These are phyloP conservation scores for Pichia heedii DNA, from an alignment of 805 yeast species.

Conservation along the genomic window DNA sequence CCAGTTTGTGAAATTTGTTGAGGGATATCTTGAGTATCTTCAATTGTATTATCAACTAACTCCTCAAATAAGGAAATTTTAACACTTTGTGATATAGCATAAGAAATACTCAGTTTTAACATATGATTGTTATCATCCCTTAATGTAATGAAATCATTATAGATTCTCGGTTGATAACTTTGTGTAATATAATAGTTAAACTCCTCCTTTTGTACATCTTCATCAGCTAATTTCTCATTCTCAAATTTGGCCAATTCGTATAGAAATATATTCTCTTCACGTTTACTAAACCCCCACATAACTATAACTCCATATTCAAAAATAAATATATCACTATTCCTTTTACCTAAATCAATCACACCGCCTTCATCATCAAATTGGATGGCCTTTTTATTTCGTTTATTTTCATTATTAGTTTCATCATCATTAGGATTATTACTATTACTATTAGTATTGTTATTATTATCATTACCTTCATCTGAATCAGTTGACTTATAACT, in stretches of 20 bases:
- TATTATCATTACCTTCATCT: background rate
- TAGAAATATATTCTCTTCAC: conserved; percentile 76
- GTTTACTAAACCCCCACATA: conserved; percentile 86
- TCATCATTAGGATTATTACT: background rate
- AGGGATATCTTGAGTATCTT: conserved; percentile 95
- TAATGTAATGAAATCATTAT: conserved; percentile 89
- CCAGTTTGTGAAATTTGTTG: conserved; percentile 93
- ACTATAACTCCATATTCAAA: conserved; percentile 98
- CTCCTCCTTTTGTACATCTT: conserved; percentile 90
- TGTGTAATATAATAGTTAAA: conserved; percentile 91
- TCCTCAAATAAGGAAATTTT: conserved; percentile 94
- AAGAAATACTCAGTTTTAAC: conserved; percentile 88
- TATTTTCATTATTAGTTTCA: conserved; percentile 4
- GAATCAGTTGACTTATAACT: conserved; percentile 4
- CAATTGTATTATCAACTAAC: conserved; percentile 91
- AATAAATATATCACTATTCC: conserved; percentile 69
- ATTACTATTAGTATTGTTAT: background rate
- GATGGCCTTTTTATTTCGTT: conserved; percentile 28
- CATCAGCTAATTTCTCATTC: conserved; percentile 81
- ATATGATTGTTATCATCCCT: conserved; percentile 85
- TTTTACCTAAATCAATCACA: conserved; percentile 77
- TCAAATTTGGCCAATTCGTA: conserved; percentile 85
- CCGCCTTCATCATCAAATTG: conserved; percentile 92
- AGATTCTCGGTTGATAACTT: conserved; percentile 90
- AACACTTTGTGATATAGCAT: conserved; percentile 92